These are phyloP conservation scores for Aspergillus aculeatus DNA, from an alignment of 2,329 filamentous ascomycete genomes.

Conservation along the genomic window DNA sequence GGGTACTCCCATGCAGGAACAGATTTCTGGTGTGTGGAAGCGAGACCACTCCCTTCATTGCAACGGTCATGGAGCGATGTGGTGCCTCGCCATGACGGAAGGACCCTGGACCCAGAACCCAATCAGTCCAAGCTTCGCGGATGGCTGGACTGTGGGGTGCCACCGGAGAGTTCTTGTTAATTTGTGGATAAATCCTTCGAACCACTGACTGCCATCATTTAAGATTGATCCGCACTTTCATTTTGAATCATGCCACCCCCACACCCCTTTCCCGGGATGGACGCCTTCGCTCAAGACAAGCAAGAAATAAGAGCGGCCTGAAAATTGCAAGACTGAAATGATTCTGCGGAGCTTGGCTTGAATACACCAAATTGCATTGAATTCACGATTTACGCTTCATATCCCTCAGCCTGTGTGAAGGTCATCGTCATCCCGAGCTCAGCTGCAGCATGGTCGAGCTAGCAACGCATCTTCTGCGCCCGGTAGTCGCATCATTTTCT, in stretches of 20 bases:
- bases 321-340: background rate
- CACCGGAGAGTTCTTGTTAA: conserved; percentile 4
- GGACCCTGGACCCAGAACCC: conserved; percentile 3
- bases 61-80: background rate
- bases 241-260: conserved; percentile 2
- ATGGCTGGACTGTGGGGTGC: conserved; percentile 6
- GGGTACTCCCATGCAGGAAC: background rate
- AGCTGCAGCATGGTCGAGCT: background rate
- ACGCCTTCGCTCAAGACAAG: background rate
- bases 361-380: background rate
- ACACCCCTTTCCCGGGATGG: background rate
- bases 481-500: background rate
- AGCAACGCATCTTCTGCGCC: background rate
- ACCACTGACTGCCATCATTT: background rate
- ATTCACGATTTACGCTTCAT: too few species aligned
- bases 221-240: background rate
- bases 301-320: background rate
- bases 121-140: conserved; percentile 6
- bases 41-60: background rate
- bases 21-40: background rate
- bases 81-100: background rate
- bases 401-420: too few species aligned
- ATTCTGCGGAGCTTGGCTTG: background rate
- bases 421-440: background rate
- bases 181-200: background rate